Base-by-base conservation (phyloP, 2,329 filamentous ascomycete species). In the Curvularia lunata region DNA sequence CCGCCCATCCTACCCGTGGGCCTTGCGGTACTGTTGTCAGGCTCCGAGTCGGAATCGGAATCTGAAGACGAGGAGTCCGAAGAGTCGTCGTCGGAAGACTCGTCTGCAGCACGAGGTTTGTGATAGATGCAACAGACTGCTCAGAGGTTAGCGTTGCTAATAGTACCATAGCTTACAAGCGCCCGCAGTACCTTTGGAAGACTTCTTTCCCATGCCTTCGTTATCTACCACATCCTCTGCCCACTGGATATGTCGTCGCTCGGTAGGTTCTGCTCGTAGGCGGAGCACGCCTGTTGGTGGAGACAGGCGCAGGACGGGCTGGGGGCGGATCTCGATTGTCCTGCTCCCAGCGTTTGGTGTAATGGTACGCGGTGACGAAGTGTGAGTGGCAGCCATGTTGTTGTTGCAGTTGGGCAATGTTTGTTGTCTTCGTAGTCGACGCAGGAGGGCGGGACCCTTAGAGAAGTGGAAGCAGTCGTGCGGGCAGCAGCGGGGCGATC, bases 51-150 rank as follows among this genome's bases (percentile, higher is more conserved):
- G 23, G 78, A 77, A 59, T 81, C 83, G n/a, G 83, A 85, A 59
- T 87, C 85, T 1, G 83, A 85, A 40, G 70, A 75, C 43, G 70
- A 75, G 7, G 78, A 82, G 13, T 86, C 87, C 21, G 82, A 84
- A 49, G 81, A 81, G 56, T 89, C 86, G 58, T 87, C 86, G 64
- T 87, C 86, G 65, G 89, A 92, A 30, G 91, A 95, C 76, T 98
- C 94, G 74, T 90, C 75, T 13, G 72, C 71, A 34, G 70, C 73
- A 66, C 89, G 90, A 6, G 92, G 88, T 59, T 90, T 90, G 80
- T 97, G 94, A 80, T 97, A 99, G 77, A 99, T 99, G 77, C 95
- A 99, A 84, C 95, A 99, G n/a, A 98, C 95, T 96, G 38, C 23
- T 19, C 1, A 1, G 12, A 25, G 25, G 42, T 58, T 42, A 55